Percentiles rank a stretch among this genome's conserved stretches.
phyloP scores from a whole-genome alignment of 2,329 filamentous ascomycete genomes.

The Microsporum ferrugineum region DNA sequence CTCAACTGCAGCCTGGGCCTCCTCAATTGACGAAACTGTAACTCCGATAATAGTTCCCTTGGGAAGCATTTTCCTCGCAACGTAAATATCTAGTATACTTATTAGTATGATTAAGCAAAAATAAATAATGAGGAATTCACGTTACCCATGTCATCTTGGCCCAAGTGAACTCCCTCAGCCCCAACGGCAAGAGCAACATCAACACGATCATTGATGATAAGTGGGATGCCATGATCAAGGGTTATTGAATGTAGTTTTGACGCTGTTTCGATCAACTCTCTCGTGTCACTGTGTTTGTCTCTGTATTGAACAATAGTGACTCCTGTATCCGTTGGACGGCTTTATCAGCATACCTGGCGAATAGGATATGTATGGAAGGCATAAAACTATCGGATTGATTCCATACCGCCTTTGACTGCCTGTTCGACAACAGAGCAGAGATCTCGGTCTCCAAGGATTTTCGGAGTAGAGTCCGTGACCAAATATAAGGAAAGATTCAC shows the following conservation, averaged over 20 bases:
- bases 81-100: slow-evolving; percentile 40
- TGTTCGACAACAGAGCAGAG: slow-evolving; percentile 62
- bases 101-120: background rate
- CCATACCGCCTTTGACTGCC: slow-evolving; percentile 58
- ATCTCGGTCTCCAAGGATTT: slow-evolving; percentile 61
- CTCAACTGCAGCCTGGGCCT: slow-evolving; percentile 60
- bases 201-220: slow-evolving; percentile 86
- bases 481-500: slow-evolving; percentile 76
- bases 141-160: slow-evolving; percentile 82
- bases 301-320: slow-evolving; percentile 81
- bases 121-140: background rate
- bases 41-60: slow-evolving; percentile 74
- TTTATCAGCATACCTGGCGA: background rate
- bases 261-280: slow-evolving; percentile 57
- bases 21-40: slow-evolving; percentile 62
- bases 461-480: slow-evolving; percentile 84
- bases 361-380: too few species aligned
- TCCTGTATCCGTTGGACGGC: slow-evolving; percentile 29
- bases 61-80: slow-evolving; percentile 63
- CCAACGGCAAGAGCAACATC: slow-evolving; percentile 77
- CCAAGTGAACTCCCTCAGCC: slow-evolving; percentile 86
- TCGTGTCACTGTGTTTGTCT: slow-evolving; percentile 73
- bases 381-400: background rate
- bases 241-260: slow-evolving; percentile 61
- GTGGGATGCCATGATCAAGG: slow-evolving; percentile 54